These are phyloP conservation scores for Penicillium sp. DNA, from an alignment of 2,329 filamentous ascomycete genomes.

Conservation along the genomic window DNA sequence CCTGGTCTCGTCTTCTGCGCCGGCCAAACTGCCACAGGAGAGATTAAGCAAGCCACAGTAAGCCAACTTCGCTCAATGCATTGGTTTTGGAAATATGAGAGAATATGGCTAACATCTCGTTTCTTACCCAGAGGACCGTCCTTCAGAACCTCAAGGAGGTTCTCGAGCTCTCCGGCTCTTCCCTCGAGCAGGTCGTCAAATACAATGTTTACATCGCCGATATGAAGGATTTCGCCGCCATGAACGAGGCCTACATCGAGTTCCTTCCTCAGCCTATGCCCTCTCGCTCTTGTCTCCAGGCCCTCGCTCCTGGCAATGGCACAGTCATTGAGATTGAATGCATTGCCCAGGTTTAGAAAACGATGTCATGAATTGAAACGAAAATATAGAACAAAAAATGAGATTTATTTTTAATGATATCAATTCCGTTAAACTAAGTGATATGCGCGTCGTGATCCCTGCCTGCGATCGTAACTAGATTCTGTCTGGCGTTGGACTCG, in stretches of 20 bases:
- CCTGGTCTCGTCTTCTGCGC: constrained; percentile 52
- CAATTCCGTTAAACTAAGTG: background rate
- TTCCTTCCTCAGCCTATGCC: constrained; percentile 48
- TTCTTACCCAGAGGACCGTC: constrained; percentile 27
- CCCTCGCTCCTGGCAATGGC: constrained; percentile 41
- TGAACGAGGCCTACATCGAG: constrained; percentile 35
- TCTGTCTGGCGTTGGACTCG: too few species aligned
- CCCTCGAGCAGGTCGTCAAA: constrained; percentile 63
- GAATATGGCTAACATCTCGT: background rate
- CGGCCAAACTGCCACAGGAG: constrained; percentile 53
- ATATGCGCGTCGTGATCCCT: too few species aligned
- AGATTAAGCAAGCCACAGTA: constrained; percentile 52
- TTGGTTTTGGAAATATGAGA: too few species aligned
- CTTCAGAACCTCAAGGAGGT: constrained; percentile 53
- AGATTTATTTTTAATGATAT: background rate
- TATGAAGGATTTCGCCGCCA: constrained; percentile 54
- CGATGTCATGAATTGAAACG: background rate
- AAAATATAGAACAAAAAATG: constrained; percentile 1
- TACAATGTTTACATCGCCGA: constrained; percentile 64
- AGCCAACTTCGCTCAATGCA: constrained; percentile 10
- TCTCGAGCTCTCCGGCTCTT: constrained; percentile 54
- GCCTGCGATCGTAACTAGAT: too few species aligned
- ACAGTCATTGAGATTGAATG: constrained; percentile 51
- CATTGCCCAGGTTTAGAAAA: constrained; percentile 41
- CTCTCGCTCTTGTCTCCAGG: constrained; percentile 46